A percentile compares a stretch with the other conserved stretches of the same genome.
Conservation (phyloP, 225 moss, liverwort and hornwort genomes). For the Pseudoscleropodium purum region DNA sequence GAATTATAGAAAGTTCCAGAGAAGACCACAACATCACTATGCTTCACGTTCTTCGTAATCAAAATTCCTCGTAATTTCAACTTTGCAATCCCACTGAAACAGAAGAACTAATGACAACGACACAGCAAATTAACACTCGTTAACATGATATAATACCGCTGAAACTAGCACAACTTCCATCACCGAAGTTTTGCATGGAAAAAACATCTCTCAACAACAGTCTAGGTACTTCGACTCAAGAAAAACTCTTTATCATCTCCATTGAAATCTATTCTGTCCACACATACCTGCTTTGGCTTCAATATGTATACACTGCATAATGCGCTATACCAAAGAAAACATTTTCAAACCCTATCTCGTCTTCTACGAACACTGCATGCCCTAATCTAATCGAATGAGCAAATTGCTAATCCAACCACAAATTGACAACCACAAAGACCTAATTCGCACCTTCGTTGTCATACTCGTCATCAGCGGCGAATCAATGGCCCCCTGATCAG, state of each 20-base stretch:
- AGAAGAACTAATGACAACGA: neutral
- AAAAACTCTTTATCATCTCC: neutral
- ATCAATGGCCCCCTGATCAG: constrained; percentile 73
- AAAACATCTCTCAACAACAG: neutral
- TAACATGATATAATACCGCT: neutral
- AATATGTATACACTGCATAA: neutral
- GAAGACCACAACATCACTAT: neutral
- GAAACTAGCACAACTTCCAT: neutral
- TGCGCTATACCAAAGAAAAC: neutral
- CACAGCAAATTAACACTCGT: neutral
- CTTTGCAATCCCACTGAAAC: neutral
- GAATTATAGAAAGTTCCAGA: neutral
- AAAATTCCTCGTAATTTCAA: neutral
- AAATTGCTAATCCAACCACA: neutral
- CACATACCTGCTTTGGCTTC: neutral
- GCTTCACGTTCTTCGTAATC: neutral
- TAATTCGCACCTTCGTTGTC: constrained; percentile 54
- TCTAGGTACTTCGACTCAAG: neutral
- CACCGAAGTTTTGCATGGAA: neutral
- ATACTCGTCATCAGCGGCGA: constrained; percentile 80
- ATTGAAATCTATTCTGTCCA: neutral
- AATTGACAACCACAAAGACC: neutral
- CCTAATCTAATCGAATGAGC: neutral
- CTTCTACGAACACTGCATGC: neutral
- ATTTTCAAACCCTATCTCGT: neutral